phyloP scores from a whole-genome alignment of 2,329 filamentous ascomycete species.

The Botrytis tulipae region DNA sequence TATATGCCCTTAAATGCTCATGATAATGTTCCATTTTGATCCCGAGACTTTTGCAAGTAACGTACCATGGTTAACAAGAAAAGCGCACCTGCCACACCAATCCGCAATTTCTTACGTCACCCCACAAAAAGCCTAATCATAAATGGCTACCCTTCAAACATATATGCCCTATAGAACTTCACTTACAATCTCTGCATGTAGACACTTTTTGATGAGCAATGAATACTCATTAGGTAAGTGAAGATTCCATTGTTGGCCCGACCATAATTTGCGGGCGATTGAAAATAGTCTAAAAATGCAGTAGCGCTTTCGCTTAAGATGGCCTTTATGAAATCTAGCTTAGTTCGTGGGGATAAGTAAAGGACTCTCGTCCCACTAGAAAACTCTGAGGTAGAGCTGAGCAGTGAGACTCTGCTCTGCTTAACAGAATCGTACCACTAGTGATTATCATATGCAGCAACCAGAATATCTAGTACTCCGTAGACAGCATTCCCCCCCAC shows the following conservation, averaged over 20 bases:
- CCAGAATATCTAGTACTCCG: not conserved
- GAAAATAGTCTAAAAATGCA: not conserved
- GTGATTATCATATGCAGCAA: not conserved
- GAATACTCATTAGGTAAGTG: not conserved
- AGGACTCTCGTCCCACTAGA: not conserved
- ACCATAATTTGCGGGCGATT: not conserved
- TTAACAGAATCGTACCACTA: not conserved
- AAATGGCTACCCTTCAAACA: not conserved
- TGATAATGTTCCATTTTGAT: not conserved
- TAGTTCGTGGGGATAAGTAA: not conserved
- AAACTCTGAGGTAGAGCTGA: not conserved
- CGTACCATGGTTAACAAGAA: not conserved
- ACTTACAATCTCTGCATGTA: not conserved
- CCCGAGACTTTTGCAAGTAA: not conserved
- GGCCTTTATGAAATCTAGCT: not conserved
- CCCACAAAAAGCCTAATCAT: rapidly evolving
- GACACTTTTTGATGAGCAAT: not conserved
- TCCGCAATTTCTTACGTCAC: not conserved
- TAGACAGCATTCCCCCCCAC: not conserved
- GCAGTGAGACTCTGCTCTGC: not conserved
- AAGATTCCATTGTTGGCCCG: not conserved
- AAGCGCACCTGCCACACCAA: too few relatives aligned
- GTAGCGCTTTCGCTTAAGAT: not conserved
- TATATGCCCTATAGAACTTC: not conserved
- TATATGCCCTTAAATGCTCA: not conserved